These are phyloP conservation scores for Pseudozyma pruni DNA, from an alignment of 1,284 basidiomycete species.

Conservation along the genomic window DNA sequence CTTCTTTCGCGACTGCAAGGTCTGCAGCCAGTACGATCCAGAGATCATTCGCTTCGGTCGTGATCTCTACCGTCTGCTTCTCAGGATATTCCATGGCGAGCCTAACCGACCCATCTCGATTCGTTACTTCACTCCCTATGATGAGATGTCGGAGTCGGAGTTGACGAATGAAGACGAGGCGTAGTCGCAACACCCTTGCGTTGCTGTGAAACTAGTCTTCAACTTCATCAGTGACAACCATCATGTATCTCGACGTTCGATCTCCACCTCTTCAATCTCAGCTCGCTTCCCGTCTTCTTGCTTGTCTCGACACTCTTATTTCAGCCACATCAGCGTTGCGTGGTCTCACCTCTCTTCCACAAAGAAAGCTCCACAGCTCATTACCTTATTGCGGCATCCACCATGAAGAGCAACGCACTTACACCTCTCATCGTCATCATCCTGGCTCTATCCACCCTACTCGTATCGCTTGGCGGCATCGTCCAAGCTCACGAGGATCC, in stretches of 20 bases:
- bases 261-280: no score
- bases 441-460: not conserved
- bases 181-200: not conserved
- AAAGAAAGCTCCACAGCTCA: no score
- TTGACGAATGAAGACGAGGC: not conserved
- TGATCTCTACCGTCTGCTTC: constrained; percentile 25
- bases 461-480: not conserved
- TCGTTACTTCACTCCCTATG: constrained; percentile 14
- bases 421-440: not conserved
- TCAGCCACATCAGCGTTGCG: no score
- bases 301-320: no score
- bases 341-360: no score
- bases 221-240: no score
- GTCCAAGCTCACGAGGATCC: constrained; percentile 9
- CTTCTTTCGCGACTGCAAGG: constrained; percentile 22
- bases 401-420: not conserved
- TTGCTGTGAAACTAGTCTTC: no score
- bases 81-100: constrained; percentile 23
- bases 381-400: no score
- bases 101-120: constrained; percentile 15
- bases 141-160: constrained; percentile 20
- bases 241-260: no score
- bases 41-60: constrained; percentile 36
- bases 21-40: constrained; percentile 28
- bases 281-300: no score